Evolutionary conservation across 805 yeast genomes (phyloP), one percentile per base, ranked within the genome.

Genomic region (Yamadazyma kitorensis): DNA sequence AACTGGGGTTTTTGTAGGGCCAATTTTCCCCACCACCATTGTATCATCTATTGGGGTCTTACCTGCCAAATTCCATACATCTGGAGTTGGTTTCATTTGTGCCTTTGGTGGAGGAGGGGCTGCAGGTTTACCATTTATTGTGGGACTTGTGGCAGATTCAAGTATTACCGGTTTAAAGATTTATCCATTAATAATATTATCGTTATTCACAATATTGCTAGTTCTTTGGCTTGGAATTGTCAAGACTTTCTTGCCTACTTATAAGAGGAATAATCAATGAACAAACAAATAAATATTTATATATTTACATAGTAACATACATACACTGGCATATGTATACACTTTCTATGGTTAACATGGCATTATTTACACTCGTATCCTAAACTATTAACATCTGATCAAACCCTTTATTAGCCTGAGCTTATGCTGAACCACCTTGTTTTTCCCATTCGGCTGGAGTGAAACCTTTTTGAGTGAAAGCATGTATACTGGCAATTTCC

Each of bases 401-500:
- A n/a, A n/a, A n/a, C n/a, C n/a, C 17, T 26, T 21, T 30, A 20
- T 22, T 20, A 22, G 11, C 8, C 15, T 23, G n/a, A 15, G 13
- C 12, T 29, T 37, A 48, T 30, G 48, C 25, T 10, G 39, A 34
- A 4, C 70, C 70, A 5, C 68, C 70, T 38, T 65, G 72, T 4
- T 50, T 49, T 22, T 34, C 34, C 96, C 96, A 91, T 57, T 91
- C 98, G n/a, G 76, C 85, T 1, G 81, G 78, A 0, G 97, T 89
- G 53, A 79, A 91, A 9, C 68, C 84, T 61, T 86, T 88, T 52
- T 93, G 97, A 0, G 96, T 87, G 57, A 94, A 93, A 0, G 99
- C 98, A 60, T 93, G 99, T 28, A 93, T 89, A 4, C 69, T 61
- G 0, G 85, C 81, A 20, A 93, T 86, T 55, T 89, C 96, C n/a